Percentiles rank a stretch among this genome's conserved stretches.
Conservation (phyloP, 1,284 basidiomycete genomes). For the Cryptococcus sp. region DNA sequence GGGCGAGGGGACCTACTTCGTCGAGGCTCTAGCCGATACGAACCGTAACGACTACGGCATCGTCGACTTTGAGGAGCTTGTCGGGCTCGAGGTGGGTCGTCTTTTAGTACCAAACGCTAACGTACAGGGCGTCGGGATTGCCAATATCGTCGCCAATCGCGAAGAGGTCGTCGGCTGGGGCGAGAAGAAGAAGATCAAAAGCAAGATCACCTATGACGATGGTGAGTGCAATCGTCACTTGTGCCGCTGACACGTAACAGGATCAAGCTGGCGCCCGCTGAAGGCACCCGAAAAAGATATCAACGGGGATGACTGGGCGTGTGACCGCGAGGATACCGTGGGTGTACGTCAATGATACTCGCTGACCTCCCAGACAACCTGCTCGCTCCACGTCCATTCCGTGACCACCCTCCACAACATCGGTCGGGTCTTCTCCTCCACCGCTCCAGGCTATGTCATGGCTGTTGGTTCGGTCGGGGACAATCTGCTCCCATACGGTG, state of each 20-base stretch:
- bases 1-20: constrained; percentile 91
- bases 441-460: constrained; percentile 92
- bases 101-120: not conserved
- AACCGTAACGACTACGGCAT: constrained; percentile 84
- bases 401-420: constrained; percentile 89
- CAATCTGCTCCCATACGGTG: constrained; percentile 67
- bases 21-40: constrained; percentile 86
- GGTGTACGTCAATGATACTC: constrained; percentile 6
- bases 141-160: constrained; percentile 81
- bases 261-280: constrained; percentile 74
- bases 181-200: constrained; percentile 68
- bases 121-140: constrained; percentile 75
- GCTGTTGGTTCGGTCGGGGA: constrained; percentile 86
- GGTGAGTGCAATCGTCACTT: constrained; percentile 56
- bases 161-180: constrained; percentile 72
- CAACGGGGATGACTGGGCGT: constrained; percentile 65
- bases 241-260: constrained; percentile 39
- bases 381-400: constrained; percentile 87
- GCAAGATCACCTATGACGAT: constrained; percentile 87
- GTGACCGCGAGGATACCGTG: constrained; percentile 61
- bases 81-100: constrained; percentile 69
- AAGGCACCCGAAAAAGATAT: constrained; percentile 65
- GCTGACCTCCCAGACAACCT: constrained; percentile 51
- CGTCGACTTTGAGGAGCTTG: constrained; percentile 90
- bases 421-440: constrained; percentile 89